Conservation (phyloP, 305 asterid genomes). For the Solanum hybrid region DNA sequence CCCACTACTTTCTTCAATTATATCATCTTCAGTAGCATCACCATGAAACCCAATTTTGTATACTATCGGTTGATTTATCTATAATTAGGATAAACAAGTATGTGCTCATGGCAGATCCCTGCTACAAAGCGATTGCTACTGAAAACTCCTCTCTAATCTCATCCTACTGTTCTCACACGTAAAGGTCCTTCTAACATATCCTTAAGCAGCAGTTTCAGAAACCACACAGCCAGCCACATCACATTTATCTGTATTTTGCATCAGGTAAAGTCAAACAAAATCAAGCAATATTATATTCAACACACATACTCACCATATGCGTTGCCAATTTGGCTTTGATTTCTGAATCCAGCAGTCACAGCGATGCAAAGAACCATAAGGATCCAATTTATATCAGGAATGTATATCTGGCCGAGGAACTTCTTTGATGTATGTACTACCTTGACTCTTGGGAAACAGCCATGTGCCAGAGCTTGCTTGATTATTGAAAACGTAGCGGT, state of each 20-base stretch:
- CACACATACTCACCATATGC: conserved; percentile 62
- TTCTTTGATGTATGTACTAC: conserved; percentile 93
- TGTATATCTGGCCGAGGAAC: conserved; percentile 86
- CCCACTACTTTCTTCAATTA: not conserved
- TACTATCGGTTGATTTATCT: not conserved
- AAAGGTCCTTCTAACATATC: not conserved
- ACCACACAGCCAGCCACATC: not conserved
- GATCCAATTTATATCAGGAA: conserved; percentile 95
- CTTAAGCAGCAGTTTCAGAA: not conserved
- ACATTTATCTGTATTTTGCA: not conserved
- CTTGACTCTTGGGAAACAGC: conserved; percentile 95
- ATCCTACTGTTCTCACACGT: not conserved
- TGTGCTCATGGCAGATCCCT: not conserved
- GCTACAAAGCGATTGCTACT: not conserved
- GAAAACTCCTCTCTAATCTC: not conserved
- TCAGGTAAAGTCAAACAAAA: not conserved
- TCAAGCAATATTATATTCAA: not conserved
- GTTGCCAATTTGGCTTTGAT: conserved; percentile 93
- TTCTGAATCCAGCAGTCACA: conserved; percentile 92
- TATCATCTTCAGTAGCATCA: not conserved
- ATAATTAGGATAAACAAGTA: not conserved
- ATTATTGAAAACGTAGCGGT: conserved; percentile 90
- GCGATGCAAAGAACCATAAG: conserved; percentile 93
- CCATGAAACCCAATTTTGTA: not conserved
- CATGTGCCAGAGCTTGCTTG: conserved; percentile 90